These are phyloP conservation scores for Aureobasidium melanogenum DNA, from an alignment of 2,329 filamentous ascomycete species.

Conservation along the genomic window DNA sequence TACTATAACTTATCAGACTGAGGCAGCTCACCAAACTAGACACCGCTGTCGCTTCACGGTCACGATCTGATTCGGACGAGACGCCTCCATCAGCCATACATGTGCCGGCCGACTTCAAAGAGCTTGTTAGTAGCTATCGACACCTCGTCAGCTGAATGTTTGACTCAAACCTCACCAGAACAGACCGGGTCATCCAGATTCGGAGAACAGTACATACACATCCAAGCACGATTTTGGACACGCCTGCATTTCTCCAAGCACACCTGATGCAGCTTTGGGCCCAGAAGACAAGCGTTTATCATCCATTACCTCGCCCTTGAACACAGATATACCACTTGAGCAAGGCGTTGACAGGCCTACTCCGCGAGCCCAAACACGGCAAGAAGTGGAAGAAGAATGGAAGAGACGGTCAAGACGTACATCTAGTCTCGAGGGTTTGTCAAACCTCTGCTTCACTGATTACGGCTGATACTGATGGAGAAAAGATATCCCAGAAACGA, in stretches of 20 bases:
- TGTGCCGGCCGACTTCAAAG: constrained; percentile 71
- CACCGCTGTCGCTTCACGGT: constrained; percentile 32
- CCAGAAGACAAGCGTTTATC: constrained; percentile 20
- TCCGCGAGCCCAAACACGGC: constrained; percentile 72
- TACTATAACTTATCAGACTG: constrained; percentile 4
- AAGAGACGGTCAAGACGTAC: constrained; percentile 51
- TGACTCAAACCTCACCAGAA: background rate
- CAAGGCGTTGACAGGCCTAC: constrained; percentile 56
- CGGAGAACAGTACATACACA: constrained; percentile 17
- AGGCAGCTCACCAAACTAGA: constrained; percentile 35
- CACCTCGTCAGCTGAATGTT: background rate
- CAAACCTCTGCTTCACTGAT: background rate
- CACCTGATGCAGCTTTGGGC: constrained; percentile 24
- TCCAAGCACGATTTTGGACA: constrained; percentile 24
- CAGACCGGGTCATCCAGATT: too few relatives aligned
- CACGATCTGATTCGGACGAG: constrained; percentile 54
- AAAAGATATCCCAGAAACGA: constrained; percentile 26
- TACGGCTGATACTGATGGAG: background rate
- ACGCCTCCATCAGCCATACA: constrained; percentile 87
- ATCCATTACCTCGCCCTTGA: constrained; percentile 54
- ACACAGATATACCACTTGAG: constrained; percentile 58
- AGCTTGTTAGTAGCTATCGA: constrained; percentile 55
- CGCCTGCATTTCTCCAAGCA: constrained; percentile 28
- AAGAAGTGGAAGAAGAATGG: constrained; percentile 58
- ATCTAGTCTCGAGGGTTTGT: constrained; percentile 66